Conservation (phyloP, 1,139 yeast genomes). For the Ashbya aceris region DNA sequence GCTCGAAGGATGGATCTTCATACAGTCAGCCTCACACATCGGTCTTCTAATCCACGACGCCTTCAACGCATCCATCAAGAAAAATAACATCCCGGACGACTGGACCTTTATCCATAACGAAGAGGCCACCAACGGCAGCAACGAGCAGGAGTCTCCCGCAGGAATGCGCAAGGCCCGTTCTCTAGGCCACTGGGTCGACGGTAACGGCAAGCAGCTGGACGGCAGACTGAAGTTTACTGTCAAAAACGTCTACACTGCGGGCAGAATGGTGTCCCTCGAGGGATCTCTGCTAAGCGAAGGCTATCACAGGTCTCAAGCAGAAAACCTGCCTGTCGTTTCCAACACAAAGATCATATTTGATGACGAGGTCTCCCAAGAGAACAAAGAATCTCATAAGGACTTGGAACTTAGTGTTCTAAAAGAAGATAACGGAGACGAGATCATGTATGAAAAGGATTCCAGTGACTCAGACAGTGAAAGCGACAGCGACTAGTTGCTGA, state of each 20-base stretch:
- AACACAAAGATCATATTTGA: constrained; percentile 35
- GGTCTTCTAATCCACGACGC: constrained; percentile 87
- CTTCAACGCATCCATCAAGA: constrained; percentile 86
- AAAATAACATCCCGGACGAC: constrained; percentile 66
- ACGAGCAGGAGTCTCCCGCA: constrained; percentile 20
- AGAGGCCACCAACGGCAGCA: constrained; percentile 32
- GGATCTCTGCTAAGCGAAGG: constrained; percentile 54
- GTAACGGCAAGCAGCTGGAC: constrained; percentile 59
- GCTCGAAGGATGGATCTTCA: constrained; percentile 76
- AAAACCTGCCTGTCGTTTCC: constrained; percentile 34
- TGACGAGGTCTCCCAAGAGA: constrained; percentile 31
- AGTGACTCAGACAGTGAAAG: constrained; percentile 24
- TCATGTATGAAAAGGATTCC: constrained; percentile 28
- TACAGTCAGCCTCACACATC: constrained; percentile 92
- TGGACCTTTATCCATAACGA: constrained; percentile 83
- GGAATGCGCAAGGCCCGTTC: constrained; percentile 33
- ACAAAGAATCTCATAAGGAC: constrained; percentile 30
- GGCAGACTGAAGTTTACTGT: constrained; percentile 74
- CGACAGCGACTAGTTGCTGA: constrained; percentile 11
- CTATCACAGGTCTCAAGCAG: constrained; percentile 24
- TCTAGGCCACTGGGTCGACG: constrained; percentile 83
- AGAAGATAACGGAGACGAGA: constrained; percentile 29
- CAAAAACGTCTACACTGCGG: constrained; percentile 64
- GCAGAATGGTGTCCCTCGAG: constrained; percentile 74
- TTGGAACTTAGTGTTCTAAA: constrained; percentile 24